These are phyloP conservation scores for Kwoniella europaea DNA, from an alignment of 768 basidiomycete genomes.

Conservation along the genomic window DNA sequence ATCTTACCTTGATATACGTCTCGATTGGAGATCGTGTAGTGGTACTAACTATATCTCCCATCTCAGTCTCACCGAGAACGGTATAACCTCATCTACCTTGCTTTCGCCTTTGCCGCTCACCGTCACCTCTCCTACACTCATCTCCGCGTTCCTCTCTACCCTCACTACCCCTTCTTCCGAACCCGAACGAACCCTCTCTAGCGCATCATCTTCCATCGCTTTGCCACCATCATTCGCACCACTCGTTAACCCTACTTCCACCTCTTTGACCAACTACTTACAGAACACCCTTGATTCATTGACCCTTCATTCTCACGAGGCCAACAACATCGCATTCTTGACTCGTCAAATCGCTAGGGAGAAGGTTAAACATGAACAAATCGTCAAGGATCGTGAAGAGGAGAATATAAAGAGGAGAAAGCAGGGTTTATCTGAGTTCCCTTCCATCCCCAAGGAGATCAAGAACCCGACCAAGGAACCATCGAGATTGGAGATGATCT, in stretches of 20 bases:
- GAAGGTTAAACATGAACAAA: conserved; percentile 75
- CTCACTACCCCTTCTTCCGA: conserved; percentile 62
- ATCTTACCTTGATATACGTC: too few species aligned
- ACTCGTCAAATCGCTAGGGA: conserved; percentile 86
- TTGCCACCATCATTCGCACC: conserved; percentile 67
- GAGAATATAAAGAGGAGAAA: conserved; percentile 78
- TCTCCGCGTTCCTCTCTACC: conserved; percentile 76
- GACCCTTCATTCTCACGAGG: conserved; percentile 84
- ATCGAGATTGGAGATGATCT: conserved; percentile 81
- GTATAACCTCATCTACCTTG: conserved; percentile 81
- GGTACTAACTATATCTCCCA: neutral
- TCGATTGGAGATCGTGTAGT: too few species aligned
- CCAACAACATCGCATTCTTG: conserved; percentile 88
- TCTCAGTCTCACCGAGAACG: conserved; percentile 74
- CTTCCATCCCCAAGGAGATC: conserved; percentile 81
- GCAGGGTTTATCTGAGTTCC: conserved; percentile 82
- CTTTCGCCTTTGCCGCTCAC: conserved; percentile 83
- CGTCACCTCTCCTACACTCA: conserved; percentile 78
- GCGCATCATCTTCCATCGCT: conserved; percentile 50
- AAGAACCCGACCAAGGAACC: conserved; percentile 88
- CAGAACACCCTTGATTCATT: conserved; percentile 84
- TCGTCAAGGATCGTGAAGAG: conserved; percentile 82
- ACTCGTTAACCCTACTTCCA: conserved; percentile 72
- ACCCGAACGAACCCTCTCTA: conserved; percentile 55
- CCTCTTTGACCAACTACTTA: conserved; percentile 72